These are phyloP conservation scores for Leersia perrieri DNA, from an alignment of 176 grass and related monocot genomes.

Conservation along the genomic window DNA sequence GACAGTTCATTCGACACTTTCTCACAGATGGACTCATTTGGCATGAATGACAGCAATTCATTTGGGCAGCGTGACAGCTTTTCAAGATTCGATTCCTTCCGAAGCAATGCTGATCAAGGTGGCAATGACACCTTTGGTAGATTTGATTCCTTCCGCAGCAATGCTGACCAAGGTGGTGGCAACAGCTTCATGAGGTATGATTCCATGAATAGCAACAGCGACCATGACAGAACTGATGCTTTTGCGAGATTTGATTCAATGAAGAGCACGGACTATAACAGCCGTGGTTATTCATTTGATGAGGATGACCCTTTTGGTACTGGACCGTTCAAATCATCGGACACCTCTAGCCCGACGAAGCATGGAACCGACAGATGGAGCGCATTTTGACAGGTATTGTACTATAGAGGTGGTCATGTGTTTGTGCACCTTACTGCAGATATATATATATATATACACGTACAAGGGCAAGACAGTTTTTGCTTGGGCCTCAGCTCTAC, in stretches of 20 bases:
- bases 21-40: conserved; percentile 57
- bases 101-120: conserved; percentile 44
- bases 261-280: conserved; percentile 51
- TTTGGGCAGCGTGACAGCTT: conserved; percentile 45
- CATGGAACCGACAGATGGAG: conserved; percentile 81
- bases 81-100: conserved; percentile 78
- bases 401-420: conserved; percentile 32
- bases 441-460: conserved; percentile 52
- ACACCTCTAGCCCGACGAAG: conserved; percentile 65
- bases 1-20: conserved; percentile 82
- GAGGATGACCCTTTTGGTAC: conserved; percentile 73
- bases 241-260: conserved; percentile 84
- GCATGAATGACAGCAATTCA: conserved; percentile 45
- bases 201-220: conserved; percentile 59
- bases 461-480: conserved; percentile 47
- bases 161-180: conserved; percentile 48
- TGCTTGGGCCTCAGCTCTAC: conserved; percentile 29
- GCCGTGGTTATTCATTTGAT: conserved; percentile 59
- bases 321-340: conserved; percentile 56
- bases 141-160: conserved; percentile 89
- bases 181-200: conserved; percentile 67
- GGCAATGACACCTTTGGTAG: conserved; percentile 47
- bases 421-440: conserved; percentile 52
- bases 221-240: conserved; percentile 52
- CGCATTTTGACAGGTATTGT: conserved; percentile 64